Conservation (phyloP, 768 basidiomycete genomes). For the Rhizopogon vinicolor region DNA sequence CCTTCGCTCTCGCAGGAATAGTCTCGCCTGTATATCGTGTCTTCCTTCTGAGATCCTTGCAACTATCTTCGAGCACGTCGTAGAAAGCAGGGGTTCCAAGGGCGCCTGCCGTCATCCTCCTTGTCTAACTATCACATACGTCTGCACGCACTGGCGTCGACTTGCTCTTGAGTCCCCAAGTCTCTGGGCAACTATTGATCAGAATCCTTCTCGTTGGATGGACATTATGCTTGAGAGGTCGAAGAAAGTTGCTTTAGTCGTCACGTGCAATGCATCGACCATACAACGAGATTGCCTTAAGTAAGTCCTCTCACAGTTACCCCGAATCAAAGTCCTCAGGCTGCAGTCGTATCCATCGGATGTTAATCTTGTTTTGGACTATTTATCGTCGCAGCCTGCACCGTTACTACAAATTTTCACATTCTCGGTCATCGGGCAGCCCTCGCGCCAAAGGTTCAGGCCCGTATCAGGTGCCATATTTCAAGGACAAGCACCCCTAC, state of each 20-base stretch:
- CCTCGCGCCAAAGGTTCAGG: slow-evolving; percentile 13
- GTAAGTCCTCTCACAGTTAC: slow-evolving; percentile 25
- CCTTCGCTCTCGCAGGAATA: slow-evolving; percentile 13
- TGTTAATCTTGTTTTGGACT: slow-evolving; percentile 16
- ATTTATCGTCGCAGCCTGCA: slow-evolving; percentile 15
- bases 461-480: slow-evolving; percentile 25
- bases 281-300: slow-evolving; percentile 24
- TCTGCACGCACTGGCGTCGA: too few relatives aligned
- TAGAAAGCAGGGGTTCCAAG: neutral
- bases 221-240: slow-evolving; percentile 12
- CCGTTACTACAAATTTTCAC: slow-evolving; percentile 31
- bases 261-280: slow-evolving; percentile 24
- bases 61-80: slow-evolving; percentile 8
- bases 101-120: neutral
- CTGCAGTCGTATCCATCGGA: slow-evolving; percentile 15
- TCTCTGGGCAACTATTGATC: neutral
- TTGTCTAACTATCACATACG: slow-evolving; percentile 5
- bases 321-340: slow-evolving; percentile 29
- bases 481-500: slow-evolving; percentile 25
- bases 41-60: slow-evolving; percentile 20
- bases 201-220: slow-evolving; percentile 31
- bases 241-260: slow-evolving; percentile 29
- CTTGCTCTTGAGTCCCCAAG: too few relatives aligned
- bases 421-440: slow-evolving; percentile 14
- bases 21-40: slow-evolving; percentile 12